Base-by-base conservation (phyloP, 371 early-diverging fungal species). In the Mucor mucedo region DNA sequence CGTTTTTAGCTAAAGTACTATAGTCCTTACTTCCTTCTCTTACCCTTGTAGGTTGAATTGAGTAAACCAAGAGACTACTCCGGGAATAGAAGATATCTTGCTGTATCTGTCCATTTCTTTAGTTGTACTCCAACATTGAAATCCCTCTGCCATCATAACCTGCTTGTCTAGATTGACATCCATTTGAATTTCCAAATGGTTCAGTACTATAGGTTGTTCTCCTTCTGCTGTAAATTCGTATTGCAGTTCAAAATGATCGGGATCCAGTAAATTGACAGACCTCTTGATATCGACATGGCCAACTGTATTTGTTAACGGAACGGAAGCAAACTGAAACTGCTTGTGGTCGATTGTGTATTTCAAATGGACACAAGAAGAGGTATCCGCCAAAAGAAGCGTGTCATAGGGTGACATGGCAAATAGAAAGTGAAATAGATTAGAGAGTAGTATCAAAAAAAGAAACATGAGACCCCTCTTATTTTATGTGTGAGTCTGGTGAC, bases 121-220 rank as follows among this genome's bases (percentile, higher is more conserved):
- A 1, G 79, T 66, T 28, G 77, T 78, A 54, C 81, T 80, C 86
- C 86, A 86, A 38, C 82, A 80, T 55, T 86, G 84, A 49, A 83
- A 86, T 2, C 86, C 86, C 55, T 86, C 84, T 16, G 84, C 80
- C 45, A 83, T 60, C 74, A 83, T 71, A 7, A 70, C 53, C 44
- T 78, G 71, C 8, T 68, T 73, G 13, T 58, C 58, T 14, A 81
- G 42, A 13, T 69, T 55, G 11, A 68, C 53, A 28, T 55, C 52
- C 67, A 72, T 42, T 65, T 74, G 55, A 62, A 68, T 49, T 63
- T 74, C 60, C 29, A 63, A n/a, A 16, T 63, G 56, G n/a, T 63
- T 38, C 30, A 55, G 7, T 1, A 44, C n/a, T 1, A 63, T 16
- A 6, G 27, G 13, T 2, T 16, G 21, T 21, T 21, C n/a, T 5